phyloP scores from a whole-genome alignment of 441 rosid genomes.

The Pelargonium cotyledonis region DNA sequence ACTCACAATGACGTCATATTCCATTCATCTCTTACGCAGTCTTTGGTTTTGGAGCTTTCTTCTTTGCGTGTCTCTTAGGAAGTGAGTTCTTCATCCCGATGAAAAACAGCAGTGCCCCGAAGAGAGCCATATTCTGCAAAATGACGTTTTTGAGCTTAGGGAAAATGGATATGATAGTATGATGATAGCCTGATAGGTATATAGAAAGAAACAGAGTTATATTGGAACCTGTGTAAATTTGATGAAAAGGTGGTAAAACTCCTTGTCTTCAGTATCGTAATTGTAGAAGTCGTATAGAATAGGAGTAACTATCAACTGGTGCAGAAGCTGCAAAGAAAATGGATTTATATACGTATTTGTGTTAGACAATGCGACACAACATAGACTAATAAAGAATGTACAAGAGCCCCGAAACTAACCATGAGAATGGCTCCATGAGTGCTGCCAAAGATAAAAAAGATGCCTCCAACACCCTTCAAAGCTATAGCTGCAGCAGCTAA shows the following conservation, averaged over 20 bases:
- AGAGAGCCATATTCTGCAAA: slow-evolving; percentile 38
- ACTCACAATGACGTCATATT: too few species aligned
- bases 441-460: slow-evolving; percentile 41
- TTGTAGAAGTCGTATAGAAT: slow-evolving; percentile 48
- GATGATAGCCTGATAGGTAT: neutral
- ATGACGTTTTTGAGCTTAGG: slow-evolving; percentile 2
- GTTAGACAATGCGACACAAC: neutral
- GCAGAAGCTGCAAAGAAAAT: slow-evolving; percentile 27
- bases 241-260: slow-evolving; percentile 24
- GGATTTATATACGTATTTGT: neutral
- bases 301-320: slow-evolving; percentile 31
- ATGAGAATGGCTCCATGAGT: slow-evolving; percentile 42
- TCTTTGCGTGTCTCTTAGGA: slow-evolving; percentile 38
- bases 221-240: slow-evolving; percentile 36
- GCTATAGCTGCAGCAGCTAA: slow-evolving; percentile 25
- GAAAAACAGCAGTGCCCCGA: slow-evolving; percentile 42
- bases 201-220: neutral
- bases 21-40: slow-evolving; percentile 8
- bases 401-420: slow-evolving; percentile 22
- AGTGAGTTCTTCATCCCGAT: slow-evolving; percentile 41
- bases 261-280: slow-evolving; percentile 24
- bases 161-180: neutral
- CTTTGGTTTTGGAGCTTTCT: slow-evolving; percentile 34
- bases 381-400: neutral
- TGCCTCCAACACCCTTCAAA: slow-evolving; percentile 43